These are phyloP conservation scores for Leavenworthia alabamica DNA, from an alignment of 345 rosid species.

Conservation along the genomic window DNA sequence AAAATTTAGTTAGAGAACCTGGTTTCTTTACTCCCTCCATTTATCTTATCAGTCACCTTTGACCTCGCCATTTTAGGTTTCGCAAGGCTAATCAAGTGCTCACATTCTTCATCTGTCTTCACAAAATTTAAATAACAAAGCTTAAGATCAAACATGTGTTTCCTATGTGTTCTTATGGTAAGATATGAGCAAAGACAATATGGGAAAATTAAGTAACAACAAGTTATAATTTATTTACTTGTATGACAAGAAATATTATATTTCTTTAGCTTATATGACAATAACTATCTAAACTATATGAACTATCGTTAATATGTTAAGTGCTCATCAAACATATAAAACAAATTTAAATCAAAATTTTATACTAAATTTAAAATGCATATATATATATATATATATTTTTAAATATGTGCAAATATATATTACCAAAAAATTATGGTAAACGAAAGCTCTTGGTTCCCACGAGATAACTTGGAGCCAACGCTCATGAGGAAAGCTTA, in stretches of 20 bases:
- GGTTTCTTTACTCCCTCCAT: neutral
- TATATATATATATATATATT: too few species aligned
- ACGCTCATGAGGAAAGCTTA: conserved; percentile 26
- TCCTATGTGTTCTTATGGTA: neutral
- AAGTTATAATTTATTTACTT: neutral
- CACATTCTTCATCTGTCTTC: neutral
- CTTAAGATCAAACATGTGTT: neutral
- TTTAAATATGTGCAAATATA: too few species aligned
- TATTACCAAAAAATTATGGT: conserved; percentile 90
- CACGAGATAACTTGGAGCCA: conserved; percentile 79
- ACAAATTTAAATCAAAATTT: neutral
- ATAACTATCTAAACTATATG: neutral
- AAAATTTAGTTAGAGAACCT: neutral
- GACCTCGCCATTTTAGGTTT: neutral
- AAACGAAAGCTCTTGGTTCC: conserved; percentile 81
- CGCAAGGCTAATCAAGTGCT: neutral
- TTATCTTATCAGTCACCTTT: neutral
- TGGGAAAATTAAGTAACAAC: neutral
- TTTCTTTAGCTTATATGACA: neutral
- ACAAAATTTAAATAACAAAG: neutral
- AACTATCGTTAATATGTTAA: neutral
- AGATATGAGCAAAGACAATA: neutral
- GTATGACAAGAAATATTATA: neutral
- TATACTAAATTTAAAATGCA: neutral
- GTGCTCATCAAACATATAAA: neutral